Evolutionary conservation across 2,329 filamentous ascomycete species (phyloP).

Genomic region (Claviceps pazoutovae): DNA sequence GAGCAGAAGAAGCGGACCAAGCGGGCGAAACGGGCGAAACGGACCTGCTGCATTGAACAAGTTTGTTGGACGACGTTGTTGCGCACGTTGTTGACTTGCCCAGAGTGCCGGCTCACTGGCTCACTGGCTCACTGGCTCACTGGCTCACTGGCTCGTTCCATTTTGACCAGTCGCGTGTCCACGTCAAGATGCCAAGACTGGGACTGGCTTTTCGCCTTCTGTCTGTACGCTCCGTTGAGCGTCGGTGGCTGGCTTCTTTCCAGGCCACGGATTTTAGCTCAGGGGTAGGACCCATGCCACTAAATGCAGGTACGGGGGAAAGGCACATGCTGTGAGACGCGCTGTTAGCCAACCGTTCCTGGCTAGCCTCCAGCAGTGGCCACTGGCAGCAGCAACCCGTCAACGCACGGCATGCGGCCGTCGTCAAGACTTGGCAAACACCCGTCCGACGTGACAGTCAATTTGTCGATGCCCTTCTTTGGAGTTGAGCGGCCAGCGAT

Average conservation of each 20-base stretch:
- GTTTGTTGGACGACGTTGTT: background rate
- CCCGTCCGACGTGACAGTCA: no score
- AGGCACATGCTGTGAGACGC: slow-evolving; percentile 18
- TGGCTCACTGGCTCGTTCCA: no score
- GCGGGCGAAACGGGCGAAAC: background rate
- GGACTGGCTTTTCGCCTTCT: background rate
- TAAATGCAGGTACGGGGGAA: slow-evolving; percentile 13
- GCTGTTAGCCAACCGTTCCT: slow-evolving; percentile 16
- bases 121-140: no score
- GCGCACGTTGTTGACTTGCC: background rate
- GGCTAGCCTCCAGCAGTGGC: background rate
- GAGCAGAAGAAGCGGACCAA: background rate
- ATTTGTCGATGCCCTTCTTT: no score
- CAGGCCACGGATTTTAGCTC: slow-evolving; percentile 3
- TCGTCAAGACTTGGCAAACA: no score
- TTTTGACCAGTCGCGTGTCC: background rate
- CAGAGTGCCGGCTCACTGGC: background rate
- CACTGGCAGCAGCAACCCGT: no score
- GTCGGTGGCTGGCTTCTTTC: background rate
- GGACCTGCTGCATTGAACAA: background rate
- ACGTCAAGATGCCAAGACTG: background rate
- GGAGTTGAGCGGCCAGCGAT: no score
- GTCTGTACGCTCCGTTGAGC: background rate
- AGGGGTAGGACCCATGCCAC: slow-evolving; percentile 5
- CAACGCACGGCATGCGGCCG: no score